A percentile compares a stretch with the other conserved stretches of the same genome.
Conservation (phyloP, 208 protist genomes). For the Herpetomonas muscarum region DNA sequence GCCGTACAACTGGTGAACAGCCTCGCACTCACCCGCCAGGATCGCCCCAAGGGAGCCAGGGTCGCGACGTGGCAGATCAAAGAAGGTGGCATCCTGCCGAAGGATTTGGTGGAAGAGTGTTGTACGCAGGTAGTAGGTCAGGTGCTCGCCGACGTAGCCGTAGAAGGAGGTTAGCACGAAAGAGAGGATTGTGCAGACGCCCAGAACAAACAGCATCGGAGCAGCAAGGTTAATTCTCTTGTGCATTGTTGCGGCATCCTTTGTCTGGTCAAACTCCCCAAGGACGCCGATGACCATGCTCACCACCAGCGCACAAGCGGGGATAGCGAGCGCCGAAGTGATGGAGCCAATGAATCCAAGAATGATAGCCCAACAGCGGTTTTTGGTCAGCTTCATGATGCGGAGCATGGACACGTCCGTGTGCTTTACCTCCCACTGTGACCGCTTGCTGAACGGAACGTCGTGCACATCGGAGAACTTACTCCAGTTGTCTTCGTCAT, state of each 20-base stretch:
- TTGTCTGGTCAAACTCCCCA: constrained; percentile 20
- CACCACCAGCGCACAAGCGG: constrained; percentile 44
- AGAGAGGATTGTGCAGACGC: constrained; percentile 23
- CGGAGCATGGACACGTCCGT: constrained; percentile 36
- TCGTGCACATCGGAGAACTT: constrained; percentile 46
- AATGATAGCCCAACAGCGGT: constrained; percentile 26
- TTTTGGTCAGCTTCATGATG: constrained; percentile 34
- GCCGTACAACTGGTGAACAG: constrained; percentile 72
- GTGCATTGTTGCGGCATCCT: constrained; percentile 26
- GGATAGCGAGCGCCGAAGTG: constrained; percentile 28
- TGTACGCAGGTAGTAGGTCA: constrained; percentile 61
- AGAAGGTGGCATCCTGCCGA: constrained; percentile 84
- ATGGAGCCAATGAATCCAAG: constrained; percentile 55
- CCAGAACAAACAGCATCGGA: constrained; percentile 47
- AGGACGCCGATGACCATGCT: constrained; percentile 40
- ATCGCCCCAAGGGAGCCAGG: constrained; percentile 62
- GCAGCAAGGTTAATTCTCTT: constrained; percentile 37
- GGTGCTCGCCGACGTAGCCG: constrained; percentile 64
- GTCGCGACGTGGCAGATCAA: constrained; percentile 68
- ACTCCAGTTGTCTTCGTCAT: constrained; percentile 39
- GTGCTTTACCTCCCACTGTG: constrained; percentile 48
- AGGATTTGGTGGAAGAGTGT: constrained; percentile 69
- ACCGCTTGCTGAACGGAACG: constrained; percentile 51
- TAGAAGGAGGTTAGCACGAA: constrained; percentile 61
- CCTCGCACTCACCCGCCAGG: constrained; percentile 79